phyloP scores from a whole-genome alignment of 441 rosid species.

The Capsella rubella region DNA sequence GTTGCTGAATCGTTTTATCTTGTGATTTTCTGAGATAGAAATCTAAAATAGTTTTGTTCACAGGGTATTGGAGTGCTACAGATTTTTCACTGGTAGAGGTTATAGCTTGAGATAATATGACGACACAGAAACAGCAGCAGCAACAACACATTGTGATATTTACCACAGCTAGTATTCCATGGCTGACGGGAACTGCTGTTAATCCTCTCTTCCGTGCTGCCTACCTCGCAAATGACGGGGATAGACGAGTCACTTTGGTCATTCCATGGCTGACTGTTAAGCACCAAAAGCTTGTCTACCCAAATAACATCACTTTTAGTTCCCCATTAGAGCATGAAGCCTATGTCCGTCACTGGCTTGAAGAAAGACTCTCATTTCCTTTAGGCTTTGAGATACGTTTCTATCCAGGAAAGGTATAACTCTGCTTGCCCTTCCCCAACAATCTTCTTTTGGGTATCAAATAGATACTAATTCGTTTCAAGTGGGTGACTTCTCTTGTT shows the following conservation, averaged over 20 bases:
- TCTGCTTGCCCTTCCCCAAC: conserved; percentile 3
- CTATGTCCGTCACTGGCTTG: conserved; percentile 80
- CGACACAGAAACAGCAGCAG: conserved; percentile 47
- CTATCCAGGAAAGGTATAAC: conserved; percentile 84
- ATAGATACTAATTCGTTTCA: conserved; percentile 8
- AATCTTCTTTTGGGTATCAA: conserved; percentile 5
- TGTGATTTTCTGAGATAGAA: not conserved
- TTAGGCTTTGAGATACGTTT: conserved; percentile 63
- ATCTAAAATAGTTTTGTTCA: not conserved
- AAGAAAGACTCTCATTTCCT: conserved; percentile 68
- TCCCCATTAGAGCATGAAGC: conserved; percentile 77
- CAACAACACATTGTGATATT: conserved; percentile 77
- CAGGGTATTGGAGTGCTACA: conserved; percentile 7
- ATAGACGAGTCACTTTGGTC: conserved; percentile 76
- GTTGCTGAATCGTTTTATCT: not conserved
- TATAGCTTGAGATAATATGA: conserved; percentile 53
- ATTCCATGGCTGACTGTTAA: conserved; percentile 88
- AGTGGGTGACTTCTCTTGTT: not conserved
- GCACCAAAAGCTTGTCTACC: conserved; percentile 83
- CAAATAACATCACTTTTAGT: conserved; percentile 59
- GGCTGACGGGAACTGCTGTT: conserved; percentile 98
- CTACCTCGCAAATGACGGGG: conserved; percentile 78
- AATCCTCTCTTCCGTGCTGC: conserved; percentile 97
- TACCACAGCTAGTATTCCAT: conserved; percentile 96
- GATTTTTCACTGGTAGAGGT: not conserved